Evolutionary conservation across 164 flowering plant genomes (phyloP).

Genomic region (Echeveria elegans): DNA sequence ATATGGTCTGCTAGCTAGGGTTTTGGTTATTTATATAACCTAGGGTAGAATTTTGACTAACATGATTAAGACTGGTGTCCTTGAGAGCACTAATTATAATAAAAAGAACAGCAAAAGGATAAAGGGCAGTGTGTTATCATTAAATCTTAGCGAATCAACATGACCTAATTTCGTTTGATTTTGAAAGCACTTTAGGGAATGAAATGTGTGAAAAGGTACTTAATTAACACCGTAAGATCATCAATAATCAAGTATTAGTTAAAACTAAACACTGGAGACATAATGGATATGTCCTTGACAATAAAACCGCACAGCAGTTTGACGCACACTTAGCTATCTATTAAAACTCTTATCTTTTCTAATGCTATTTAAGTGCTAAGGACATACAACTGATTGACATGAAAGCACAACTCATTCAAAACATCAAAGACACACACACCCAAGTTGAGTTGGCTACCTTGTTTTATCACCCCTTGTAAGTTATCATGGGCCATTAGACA

Average conservation of each 20-base stretch:
- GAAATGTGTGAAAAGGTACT: neutral
- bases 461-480: neutral
- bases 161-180: constrained; percentile 5
- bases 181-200: neutral
- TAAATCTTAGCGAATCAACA: constrained; percentile 1
- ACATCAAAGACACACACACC: neutral
- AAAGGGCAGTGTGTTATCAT: neutral
- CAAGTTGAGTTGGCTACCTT: neutral
- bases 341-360: neutral
- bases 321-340: neutral
- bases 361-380: neutral
- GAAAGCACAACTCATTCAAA: constrained; percentile 2
- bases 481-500: neutral
- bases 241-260: neutral
- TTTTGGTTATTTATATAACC: neutral
- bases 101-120: neutral
- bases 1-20: neutral
- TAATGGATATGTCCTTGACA: neutral
- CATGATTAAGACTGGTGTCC: neutral
- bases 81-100: neutral
- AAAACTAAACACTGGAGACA: neutral
- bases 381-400: constrained; percentile 2
- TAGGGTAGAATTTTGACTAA: neutral
- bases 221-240: neutral
- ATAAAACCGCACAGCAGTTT: neutral